phyloP scores from a whole-genome alignment of 2,329 filamentous ascomycete species.

The Paraconiothyrium brasiliense region DNA sequence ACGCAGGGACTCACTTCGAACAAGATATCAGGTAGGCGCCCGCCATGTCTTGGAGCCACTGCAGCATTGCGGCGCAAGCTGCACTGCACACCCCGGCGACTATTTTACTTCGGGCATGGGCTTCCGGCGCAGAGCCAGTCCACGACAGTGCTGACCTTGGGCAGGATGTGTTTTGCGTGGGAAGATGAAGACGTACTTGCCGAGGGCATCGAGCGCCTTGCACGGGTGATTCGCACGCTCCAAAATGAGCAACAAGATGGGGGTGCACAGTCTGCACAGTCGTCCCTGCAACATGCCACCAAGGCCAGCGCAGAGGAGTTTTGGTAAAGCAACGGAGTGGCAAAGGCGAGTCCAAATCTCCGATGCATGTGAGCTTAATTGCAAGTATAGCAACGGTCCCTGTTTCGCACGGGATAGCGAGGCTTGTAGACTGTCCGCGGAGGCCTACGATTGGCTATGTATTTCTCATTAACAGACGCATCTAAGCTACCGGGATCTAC shows the following conservation, averaged over 20 bases:
- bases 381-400: background rate
- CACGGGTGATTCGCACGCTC: slow-evolving; percentile 56
- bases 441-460: slow-evolving; percentile 22
- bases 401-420: slow-evolving; percentile 2
- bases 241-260: slow-evolving; percentile 37
- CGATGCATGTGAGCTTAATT: slow-evolving; percentile 20
- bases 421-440: slow-evolving; percentile 3
- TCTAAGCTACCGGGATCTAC: slow-evolving; percentile 34
- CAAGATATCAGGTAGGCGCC: slow-evolving; percentile 50
- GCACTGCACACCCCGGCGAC: slow-evolving; percentile 1
- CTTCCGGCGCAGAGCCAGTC: background rate
- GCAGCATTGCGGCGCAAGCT: slow-evolving; percentile 4
- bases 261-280: slow-evolving; percentile 23
- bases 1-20: slow-evolving; percentile 63
- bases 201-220: slow-evolving; percentile 74
- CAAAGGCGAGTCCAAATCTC: slow-evolving; percentile 14
- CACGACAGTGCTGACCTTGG: slow-evolving; percentile 12
- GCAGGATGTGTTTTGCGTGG: slow-evolving; percentile 56
- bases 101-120: slow-evolving; percentile 8
- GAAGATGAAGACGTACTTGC: slow-evolving; percentile 71
- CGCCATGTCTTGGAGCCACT: slow-evolving; percentile 19
- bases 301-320: slow-evolving; percentile 39
- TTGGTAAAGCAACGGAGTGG: slow-evolving; percentile 44
- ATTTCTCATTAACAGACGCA: slow-evolving; percentile 20
- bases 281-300: slow-evolving; percentile 24